Evolutionary conservation across 257 asterid species (phyloP), one percentile per base, ranked within the genome.

Genomic region (Anisodus acutangulus): DNA sequence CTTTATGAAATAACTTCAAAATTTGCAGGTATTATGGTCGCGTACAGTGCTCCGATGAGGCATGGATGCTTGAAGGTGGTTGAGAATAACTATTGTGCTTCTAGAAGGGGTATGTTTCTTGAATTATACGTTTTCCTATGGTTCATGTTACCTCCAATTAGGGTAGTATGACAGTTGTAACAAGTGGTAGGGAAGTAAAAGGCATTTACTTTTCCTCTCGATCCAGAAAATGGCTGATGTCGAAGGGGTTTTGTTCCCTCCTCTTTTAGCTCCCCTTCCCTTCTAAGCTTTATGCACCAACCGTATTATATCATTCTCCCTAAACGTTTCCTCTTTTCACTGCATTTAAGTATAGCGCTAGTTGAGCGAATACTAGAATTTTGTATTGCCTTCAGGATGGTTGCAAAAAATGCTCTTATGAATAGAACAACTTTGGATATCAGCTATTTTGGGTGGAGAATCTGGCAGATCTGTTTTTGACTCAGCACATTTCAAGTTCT

Each of bases 11-110:
- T 49, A n/a, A 17, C 62, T 8, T 66, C 79, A 53, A 69, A 49
- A 85, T 74, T 47, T 90, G 90, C 95, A 93, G 99, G 99, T 80
- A 89, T 96, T 45, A 9, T 88, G 68, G 98, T 93, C 19, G 97
- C 98, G 54, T 92, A 88, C 87, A 35, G 90, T 83, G 97, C 97
- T 88, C 95, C 97, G n/a, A 59, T 79, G 83, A 90, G 93, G 60
- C 97, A 96, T 88, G 93, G 93, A 88, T 96, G 98, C 93, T 91
- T 96, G 94, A 96, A 92, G 88, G 95, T 94, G 83, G 99, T 96
- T 64, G 98, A 96, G 88, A 96, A 94, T 85, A 90, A 90, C 85
- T 94, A 91, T 82, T 96, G 99, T 84, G 92, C 98, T 86, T 96
- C 98, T 81, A 92, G 97, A 86, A 93, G 97, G 87, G 98, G 98